Conservation (phyloP, 768 basidiomycete genomes). For the Leucogyrophana mollusca region DNA sequence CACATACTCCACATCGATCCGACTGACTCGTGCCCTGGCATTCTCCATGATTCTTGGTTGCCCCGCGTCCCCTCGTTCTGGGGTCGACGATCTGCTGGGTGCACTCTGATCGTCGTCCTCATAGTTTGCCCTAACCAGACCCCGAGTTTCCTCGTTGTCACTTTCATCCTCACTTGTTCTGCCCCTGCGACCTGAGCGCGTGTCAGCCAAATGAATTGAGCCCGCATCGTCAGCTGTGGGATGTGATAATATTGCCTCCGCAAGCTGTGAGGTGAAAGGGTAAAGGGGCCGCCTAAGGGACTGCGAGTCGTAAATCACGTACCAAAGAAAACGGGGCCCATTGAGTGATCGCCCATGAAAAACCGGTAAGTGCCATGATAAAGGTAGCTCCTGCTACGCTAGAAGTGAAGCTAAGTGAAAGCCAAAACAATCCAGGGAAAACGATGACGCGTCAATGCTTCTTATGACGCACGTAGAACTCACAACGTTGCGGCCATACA, state of each 20-base stretch:
- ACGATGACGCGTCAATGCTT: constrained; percentile 11
- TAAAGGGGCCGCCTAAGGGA: neutral
- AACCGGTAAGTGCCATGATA: constrained; percentile 77
- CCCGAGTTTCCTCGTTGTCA: constrained; percentile 25
- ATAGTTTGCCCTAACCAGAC: constrained; percentile 17
- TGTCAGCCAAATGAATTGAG: constrained; percentile 39
- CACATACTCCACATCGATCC: constrained; percentile 36
- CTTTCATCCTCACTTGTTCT: constrained; percentile 13
- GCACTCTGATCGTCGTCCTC: constrained; percentile 22
- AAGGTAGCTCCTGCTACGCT: constrained; percentile 70
- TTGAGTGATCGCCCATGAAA: constrained; percentile 90
- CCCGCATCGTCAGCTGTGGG: constrained; percentile 35
- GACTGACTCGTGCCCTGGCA: constrained; percentile 47
- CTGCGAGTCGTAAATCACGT: constrained; percentile 19
- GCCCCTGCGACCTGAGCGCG: constrained; percentile 19
- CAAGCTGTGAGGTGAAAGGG: constrained; percentile 49
- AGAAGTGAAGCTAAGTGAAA: constrained; percentile 58
- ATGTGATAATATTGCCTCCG: constrained; percentile 80
- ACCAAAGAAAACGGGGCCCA: constrained; percentile 95
- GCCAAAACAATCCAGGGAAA: constrained; percentile 6
- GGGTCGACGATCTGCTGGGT: constrained; percentile 6
- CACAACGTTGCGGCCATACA: constrained; percentile 87
- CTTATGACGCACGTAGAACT: constrained; percentile 32
- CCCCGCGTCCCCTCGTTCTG: constrained; percentile 14
- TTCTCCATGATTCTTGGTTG: constrained; percentile 37